Evolutionary conservation across 495 filamentous ascomycete genomes (phyloP).

Genomic region (Platismatia glauca): DNA sequence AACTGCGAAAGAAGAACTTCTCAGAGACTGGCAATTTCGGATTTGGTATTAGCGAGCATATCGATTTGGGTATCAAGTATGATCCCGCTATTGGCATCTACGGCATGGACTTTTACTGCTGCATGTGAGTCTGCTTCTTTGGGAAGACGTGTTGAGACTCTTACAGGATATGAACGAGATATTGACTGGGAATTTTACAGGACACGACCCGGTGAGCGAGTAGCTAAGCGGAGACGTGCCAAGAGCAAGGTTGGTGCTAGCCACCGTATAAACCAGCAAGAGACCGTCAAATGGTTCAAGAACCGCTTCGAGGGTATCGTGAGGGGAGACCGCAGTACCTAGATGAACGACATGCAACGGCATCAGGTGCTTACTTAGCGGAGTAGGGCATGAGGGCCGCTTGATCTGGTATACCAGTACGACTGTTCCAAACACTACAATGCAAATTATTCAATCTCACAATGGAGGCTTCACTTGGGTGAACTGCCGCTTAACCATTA

Average conservation of each 20-base stretch:
- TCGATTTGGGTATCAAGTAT: constrained; percentile 99
- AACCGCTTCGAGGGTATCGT: constrained; percentile 97
- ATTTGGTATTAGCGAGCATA: constrained; percentile 99
- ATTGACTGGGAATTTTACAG: constrained; percentile 34
- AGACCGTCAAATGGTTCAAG: constrained; percentile 99
- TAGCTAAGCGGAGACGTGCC: constrained; percentile 85
- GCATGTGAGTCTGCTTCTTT: constrained; percentile 61
- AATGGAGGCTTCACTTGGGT: constrained; percentile 28
- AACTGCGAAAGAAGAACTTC: constrained; percentile 98
- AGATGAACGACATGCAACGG: background rate
- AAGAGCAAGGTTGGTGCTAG: constrained; percentile 74
- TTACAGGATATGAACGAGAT: background rate
- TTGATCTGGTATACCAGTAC: constrained; percentile 2
- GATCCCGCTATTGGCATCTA: constrained; percentile 99
- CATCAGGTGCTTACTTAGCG: background rate
- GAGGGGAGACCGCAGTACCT: constrained; percentile 36
- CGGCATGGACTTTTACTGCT: constrained; percentile 99
- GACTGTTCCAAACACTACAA: background rate
- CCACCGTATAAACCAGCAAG: constrained; percentile 85
- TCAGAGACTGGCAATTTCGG: constrained; percentile 99
- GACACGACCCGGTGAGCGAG: constrained; percentile 94
- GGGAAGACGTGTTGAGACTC: background rate
- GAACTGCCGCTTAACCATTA: constrained; percentile 27
- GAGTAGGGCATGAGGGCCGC: background rate
- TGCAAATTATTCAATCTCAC: constrained; percentile 18